A percentile compares a stretch with the other conserved stretches of the same genome.
Evolutionary conservation across 805 yeast genomes (phyloP).

Genomic region (Candida alai): DNA sequence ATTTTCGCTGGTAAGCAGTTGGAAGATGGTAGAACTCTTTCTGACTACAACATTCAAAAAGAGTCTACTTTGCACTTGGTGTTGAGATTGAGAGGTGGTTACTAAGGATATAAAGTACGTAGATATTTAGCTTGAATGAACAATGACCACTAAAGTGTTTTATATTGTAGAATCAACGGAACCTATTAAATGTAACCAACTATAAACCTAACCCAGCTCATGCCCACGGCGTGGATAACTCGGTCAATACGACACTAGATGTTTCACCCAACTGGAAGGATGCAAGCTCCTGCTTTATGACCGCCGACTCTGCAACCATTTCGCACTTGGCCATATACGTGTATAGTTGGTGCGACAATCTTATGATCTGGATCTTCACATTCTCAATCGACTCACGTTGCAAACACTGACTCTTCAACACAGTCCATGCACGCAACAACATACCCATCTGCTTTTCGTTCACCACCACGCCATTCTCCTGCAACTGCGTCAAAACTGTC

Average conservation of each 20-base stretch:
- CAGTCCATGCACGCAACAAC: conserved; percentile 24
- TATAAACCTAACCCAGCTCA: conserved; percentile 86
- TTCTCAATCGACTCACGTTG: conserved; percentile 47
- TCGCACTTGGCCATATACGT: conserved; percentile 14
- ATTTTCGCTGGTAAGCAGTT: conserved; percentile 97
- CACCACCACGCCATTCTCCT: conserved; percentile 8
- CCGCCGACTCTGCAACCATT: conserved; percentile 10
- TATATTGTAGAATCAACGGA: no score
- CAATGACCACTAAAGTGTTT: no score
- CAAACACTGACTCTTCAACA: conserved; percentile 27
- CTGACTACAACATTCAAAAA: conserved; percentile 98
- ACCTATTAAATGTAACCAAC: conserved; percentile 94
- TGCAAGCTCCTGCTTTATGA: conserved; percentile 13
- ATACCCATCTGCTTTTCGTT: conserved; percentile 6
- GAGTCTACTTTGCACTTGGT: conserved; percentile 96
- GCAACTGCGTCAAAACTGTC: conserved; percentile 12
- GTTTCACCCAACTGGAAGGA: conserved; percentile 28
- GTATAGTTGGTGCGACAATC: conserved; percentile 23
- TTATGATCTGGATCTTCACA: conserved; percentile 50
- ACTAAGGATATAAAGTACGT: no score
- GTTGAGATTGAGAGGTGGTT: conserved; percentile 96
- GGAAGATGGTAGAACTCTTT: conserved; percentile 93
- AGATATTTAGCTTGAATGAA: no score
- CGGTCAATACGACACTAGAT: conserved; percentile 46
- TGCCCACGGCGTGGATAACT: no score